Base-by-base conservation (phyloP, 352 stramenopile species). In the Chrysophaeum taylorii region DNA sequence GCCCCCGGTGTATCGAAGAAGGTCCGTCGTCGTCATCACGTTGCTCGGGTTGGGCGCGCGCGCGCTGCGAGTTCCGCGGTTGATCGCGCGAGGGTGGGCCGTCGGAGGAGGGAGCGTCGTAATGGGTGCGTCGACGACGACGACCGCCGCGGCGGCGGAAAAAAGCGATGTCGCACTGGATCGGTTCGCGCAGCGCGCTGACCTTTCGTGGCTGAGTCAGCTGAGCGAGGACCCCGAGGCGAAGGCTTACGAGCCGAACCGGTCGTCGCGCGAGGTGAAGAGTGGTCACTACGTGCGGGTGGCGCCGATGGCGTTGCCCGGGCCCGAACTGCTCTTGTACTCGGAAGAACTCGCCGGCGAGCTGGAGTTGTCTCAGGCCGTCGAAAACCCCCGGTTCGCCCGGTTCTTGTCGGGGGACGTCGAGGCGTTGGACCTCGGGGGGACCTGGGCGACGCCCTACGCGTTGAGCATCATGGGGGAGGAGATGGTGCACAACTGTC, bases 401-500 rank as follows among this genome's bases (percentile, higher is more conserved):
- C 1, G 23, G 18, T 66, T 66, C 57, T 66, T 66, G 18, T 15
- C 16, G 2, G 57, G 57, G 23, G 57, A 66, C 36, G 1, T 9
- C 5, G 33, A 9, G 2, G 57, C 57, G 2, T n/a, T 66, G 33
- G 9, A 15, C 57, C 23, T 66, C 18, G 57, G 57, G 33, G 57
- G 2, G 33, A 35, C 72, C n/a, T 87, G 81, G 81, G 78, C 80
- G 14, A 85, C 81, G 33, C 81, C 81, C 0, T 87, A 87, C 70
- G 81, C 81, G 15, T 67, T 87, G 0, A 76, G 48, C 36, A 87
- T 87, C 60, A 84, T 87, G 76, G 81, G 81, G 57, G 75, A 64
- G 43, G 43, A 77, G 29, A n/a, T 33, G 48, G 39, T 48, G 0
- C 42, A 29, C 5, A 76, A 76, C 57, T 78, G 70, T 54, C 72